Percentiles rank a stretch among this genome's conserved stretches.
phyloP scores from a whole-genome alignment of 805 yeast genomes.

The Tetrapisispora arboricola region DNA sequence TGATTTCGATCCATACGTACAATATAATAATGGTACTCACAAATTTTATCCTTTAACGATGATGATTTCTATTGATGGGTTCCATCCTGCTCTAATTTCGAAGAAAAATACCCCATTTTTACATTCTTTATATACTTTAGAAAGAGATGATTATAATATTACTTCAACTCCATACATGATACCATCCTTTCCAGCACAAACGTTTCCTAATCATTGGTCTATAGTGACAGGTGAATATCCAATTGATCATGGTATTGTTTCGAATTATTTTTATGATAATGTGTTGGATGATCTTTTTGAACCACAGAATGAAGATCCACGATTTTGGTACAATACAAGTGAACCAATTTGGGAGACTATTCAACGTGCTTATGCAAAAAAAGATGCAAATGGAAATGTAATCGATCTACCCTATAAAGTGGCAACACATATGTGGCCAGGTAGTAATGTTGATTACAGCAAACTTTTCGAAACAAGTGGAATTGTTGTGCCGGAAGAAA shows the following conservation, averaged over 20 bases:
- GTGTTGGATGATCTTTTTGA: conserved; percentile 41
- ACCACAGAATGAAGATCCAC: conserved; percentile 39
- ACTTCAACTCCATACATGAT: conserved; percentile 59
- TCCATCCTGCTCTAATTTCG: conserved; percentile 81
- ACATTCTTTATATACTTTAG: conserved; percentile 43
- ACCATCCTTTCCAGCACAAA: conserved; percentile 81
- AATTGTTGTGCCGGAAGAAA: conserved; percentile 29
- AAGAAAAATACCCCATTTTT: conserved; percentile 58
- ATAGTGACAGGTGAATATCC: conserved; percentile 81
- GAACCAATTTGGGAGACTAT: conserved; percentile 86
- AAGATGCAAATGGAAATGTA: neutral
- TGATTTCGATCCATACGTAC: conserved; percentile 14
- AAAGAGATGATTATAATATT: conserved; percentile 31
- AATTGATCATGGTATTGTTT: conserved; percentile 75
- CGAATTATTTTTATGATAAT: conserved; percentile 39
- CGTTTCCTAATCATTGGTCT: conserved; percentile 91
- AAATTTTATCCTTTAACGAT: conserved; percentile 71
- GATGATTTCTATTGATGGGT: conserved; percentile 74
- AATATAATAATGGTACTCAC: conserved; percentile 49
- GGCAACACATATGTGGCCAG: conserved; percentile 92
- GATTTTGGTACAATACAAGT: conserved; percentile 69
- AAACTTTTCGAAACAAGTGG: neutral
- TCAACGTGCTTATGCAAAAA: conserved; percentile 40
- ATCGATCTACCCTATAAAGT: conserved; percentile 9
- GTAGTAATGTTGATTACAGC: conserved; percentile 55